Percentiles rank a stretch among this genome's conserved stretches.
phyloP scores from a whole-genome alignment of 2,329 filamentous ascomycete species.

The Sodiomyces alkalinus region DNA sequence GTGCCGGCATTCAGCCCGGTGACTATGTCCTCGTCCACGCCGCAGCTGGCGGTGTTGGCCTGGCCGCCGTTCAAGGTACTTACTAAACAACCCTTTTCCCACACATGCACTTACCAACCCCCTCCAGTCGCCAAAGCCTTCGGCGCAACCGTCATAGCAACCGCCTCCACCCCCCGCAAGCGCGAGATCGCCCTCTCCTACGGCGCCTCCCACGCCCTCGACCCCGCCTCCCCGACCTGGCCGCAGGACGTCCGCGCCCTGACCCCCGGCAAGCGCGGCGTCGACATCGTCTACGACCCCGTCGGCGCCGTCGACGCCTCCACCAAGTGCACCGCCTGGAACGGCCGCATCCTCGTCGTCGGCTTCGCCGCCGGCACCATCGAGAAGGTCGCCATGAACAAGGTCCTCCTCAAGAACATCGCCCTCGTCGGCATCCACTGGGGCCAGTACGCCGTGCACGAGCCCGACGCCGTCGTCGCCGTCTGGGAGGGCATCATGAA shows the following conservation, averaged over 20 bases:
- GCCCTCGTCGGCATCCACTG: slow-evolving; percentile 80
- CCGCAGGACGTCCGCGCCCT: slow-evolving; percentile 59
- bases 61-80: slow-evolving; percentile 70
- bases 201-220: slow-evolving; percentile 70
- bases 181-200: slow-evolving; percentile 63
- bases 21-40: slow-evolving; percentile 87
- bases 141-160: slow-evolving; percentile 86
- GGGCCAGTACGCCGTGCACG: slow-evolving; percentile 66
- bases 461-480: slow-evolving; percentile 50
- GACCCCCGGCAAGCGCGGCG: slow-evolving; percentile 55
- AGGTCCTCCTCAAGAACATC: slow-evolving; percentile 88
- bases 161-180: slow-evolving; percentile 69
- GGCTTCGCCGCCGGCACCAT: slow-evolving; percentile 63
- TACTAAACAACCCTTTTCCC: neutral
- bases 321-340: slow-evolving; percentile 89
- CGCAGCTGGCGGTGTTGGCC: slow-evolving; percentile 78
- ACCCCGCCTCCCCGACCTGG: slow-evolving; percentile 55
- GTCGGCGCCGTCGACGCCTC: slow-evolving; percentile 79
- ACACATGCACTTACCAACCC: neutral
- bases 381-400: slow-evolving; percentile 59
- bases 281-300: slow-evolving; percentile 91
- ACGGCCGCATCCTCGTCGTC: slow-evolving; percentile 73
- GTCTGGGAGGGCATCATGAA: slow-evolving; percentile 78
- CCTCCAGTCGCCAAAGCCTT: slow-evolving; percentile 64
- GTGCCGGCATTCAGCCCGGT: slow-evolving; percentile 62